Percentiles rank a stretch among this genome's conserved stretches.
phyloP scores from a whole-genome alignment of 371 early-diverging fungal genomes.

The Chytridium lagenaria region DNA sequence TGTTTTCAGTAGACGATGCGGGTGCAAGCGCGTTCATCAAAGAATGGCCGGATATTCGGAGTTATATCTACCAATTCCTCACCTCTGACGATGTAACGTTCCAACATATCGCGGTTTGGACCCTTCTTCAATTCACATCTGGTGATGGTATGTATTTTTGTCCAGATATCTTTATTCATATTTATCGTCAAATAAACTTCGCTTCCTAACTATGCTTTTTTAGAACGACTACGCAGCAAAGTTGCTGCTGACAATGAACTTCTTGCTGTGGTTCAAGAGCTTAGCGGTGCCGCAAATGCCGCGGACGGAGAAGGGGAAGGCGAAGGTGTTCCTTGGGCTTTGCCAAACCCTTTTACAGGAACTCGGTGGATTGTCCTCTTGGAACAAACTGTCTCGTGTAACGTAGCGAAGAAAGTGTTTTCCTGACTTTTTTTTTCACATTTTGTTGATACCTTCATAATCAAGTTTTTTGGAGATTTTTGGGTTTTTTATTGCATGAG shows the following conservation, averaged over 20 bases:
- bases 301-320: conserved; percentile 3
- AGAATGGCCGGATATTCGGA: conserved; percentile 72
- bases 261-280: background rate
- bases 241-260: background rate
- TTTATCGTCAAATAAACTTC: background rate
- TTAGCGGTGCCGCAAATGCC: background rate
- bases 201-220: background rate
- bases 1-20: conserved; percentile 73
- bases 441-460: no score
- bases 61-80: conserved; percentile 75
- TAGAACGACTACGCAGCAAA: conserved; percentile 3
- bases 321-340: conserved; percentile 18
- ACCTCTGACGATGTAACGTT: conserved; percentile 69
- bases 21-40: conserved; percentile 68
- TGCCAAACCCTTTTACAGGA: conserved; percentile 57
- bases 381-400: no score
- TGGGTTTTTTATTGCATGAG: no score
- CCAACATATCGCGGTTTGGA: conserved; percentile 91
- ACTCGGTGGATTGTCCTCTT: no score
- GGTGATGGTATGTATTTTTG: conserved; percentile 61
- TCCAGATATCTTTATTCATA: background rate
- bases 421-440: no score
- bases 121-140: conserved; percentile 82
- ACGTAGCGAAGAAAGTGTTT: no score
- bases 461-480: no score